Base-by-base conservation (phyloP, 176 grass and related monocot genomes). In the Avena insularis region DNA sequence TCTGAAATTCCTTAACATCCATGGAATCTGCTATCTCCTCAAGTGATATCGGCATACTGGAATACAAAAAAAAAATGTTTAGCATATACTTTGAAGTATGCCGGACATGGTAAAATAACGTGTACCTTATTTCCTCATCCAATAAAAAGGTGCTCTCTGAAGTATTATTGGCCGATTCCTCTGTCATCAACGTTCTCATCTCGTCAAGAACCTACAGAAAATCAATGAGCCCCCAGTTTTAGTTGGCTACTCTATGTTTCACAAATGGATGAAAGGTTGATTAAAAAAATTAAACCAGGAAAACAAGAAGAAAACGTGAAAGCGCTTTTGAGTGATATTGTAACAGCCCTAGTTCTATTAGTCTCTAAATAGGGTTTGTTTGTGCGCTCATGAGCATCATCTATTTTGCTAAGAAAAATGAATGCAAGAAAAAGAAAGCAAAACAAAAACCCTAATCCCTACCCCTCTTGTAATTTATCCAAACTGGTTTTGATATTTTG, bases 1-100 rank as follows among this genome's bases (percentile, higher is more conserved):
- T 91, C 63, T 87, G 87, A 60, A 95, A 98, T 80, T 92, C 90
- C 50, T 93, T 92, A 64, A 82, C 86, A 85, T 91, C 87, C 66
- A 92, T 82, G 80, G 91, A 94, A 84, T 84, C 92, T 62, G 87
- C 87, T 84, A 98, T 89, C 50, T 98, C 93, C 56, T 95, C 88
- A 78, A 92, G 63, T 70, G 93, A 92, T 80, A 95, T 92, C 6
- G 93, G 95, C 87, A 95, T 92, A 72, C 95, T 98, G 84, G 75
- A 80, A 78, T n/a, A 82, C 53, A 49, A 79, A 88, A 67, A 72
- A 17, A 4, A 55, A 49, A 38, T 25, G 17, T 59, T 78, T 80
- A 88, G 60, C 74, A 67, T 36, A 77, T 90, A 51, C 12, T 62
- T 46, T 1, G 3, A 77, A 79, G 45, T 40, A 36, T 35, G 2